Base-by-base conservation (phyloP, 352 stramenopile species). In the Globisporangium alternatum region DNA sequence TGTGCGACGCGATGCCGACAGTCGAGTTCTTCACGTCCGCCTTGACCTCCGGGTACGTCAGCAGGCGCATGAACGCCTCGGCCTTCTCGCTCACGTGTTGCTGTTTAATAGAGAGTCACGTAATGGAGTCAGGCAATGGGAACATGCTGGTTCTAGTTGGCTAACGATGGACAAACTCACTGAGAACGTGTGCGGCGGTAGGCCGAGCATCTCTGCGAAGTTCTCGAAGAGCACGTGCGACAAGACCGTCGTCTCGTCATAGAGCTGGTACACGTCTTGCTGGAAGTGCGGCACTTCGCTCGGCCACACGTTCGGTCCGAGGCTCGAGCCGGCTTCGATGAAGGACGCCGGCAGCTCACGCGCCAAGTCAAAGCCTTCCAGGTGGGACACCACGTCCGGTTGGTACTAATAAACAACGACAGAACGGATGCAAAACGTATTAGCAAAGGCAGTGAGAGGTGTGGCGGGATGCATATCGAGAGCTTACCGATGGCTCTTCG, bases 1-100 rank as follows among this genome's bases (percentile, higher is more conserved):
- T 95, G 68, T 95, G 86, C 21, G 83, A 90, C 4, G 83, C 78
- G 66, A 95, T 93, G 31, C 86, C 86, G 10, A 95, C 81, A 2
- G 75, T 87, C 43, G 78, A 80, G 60, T 86, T 85, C 60, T 87
- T 77, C n/a, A 76, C 68, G 1, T 60, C 43, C 0, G 72, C 67
- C 10, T 81, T 65, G 9, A 68, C 76, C 64, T 89, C 74, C 3
- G 83, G 83, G 69, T 91, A 92, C 49, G 80, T 91, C 22, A 94
- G 72, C 41, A 92, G 56, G 6, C 83, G 80, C 83, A 92, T 92
- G 74, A 88, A 91, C 31, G 83, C 82, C 51, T 92, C 80, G 4
- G 83, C 80, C 35, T 86, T 78, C 62, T 89, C 80, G 25, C 72
- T 80, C 54, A 80, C 75, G 60, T 92, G 80, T 87, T 86, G 77